Conservation (phyloP, 495 filamentous ascomycete species). For the Clohesyomyces aquaticus region DNA sequence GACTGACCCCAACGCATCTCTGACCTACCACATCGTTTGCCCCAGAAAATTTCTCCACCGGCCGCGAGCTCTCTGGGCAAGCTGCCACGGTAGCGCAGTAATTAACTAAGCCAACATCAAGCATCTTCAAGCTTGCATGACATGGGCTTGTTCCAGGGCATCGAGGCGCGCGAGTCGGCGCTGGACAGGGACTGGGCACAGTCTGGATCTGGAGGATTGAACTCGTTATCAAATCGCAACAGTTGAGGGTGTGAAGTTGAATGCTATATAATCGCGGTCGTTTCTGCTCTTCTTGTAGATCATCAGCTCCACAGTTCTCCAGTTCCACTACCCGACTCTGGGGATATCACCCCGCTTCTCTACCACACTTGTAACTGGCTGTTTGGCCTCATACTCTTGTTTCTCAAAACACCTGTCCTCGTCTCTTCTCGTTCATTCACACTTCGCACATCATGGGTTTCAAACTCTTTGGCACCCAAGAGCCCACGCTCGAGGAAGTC, state of each 20-base stretch:
- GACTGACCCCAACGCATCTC: neutral
- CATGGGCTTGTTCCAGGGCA: slow-evolving; percentile 1
- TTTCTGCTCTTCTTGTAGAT: neutral
- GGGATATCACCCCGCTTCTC: neutral
- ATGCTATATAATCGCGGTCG: neutral
- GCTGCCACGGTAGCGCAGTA: slow-evolving; percentile 11
- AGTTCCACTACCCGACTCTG: neutral
- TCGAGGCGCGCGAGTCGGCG: neutral
- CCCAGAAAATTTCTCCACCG: slow-evolving; percentile 10
- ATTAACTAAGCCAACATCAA: slow-evolving; percentile 4
- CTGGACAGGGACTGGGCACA: neutral
- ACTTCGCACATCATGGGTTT: slow-evolving; percentile 20
- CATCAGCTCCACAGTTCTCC: neutral
- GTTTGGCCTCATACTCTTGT: neutral
- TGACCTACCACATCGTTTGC: neutral
- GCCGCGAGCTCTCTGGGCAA: neutral
- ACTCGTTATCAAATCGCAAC: neutral
- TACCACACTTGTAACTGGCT: too few relatives aligned
- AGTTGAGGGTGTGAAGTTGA: neutral
- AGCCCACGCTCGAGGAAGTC: slow-evolving; percentile 43
- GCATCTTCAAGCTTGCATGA: slow-evolving; percentile 13
- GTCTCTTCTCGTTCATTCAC: neutral
- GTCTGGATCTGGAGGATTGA: slow-evolving; percentile 8
- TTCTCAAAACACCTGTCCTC: neutral
- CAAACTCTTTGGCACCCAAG: slow-evolving; percentile 34